phyloP scores from a whole-genome alignment of 192 early-diverging fungal species.

The Podila epigama region DNA sequence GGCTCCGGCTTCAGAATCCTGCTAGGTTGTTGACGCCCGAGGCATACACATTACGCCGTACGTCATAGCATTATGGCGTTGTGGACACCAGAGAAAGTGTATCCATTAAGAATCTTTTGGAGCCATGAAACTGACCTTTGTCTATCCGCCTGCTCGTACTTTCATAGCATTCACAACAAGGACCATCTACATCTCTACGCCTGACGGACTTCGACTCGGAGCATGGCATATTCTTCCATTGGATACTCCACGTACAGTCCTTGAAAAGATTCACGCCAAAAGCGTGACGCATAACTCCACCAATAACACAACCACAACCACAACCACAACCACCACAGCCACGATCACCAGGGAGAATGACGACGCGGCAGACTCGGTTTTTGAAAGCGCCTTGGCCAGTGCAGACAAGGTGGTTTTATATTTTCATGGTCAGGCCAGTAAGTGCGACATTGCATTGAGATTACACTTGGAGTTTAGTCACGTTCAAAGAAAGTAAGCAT shows the following conservation, averaged over 20 bases:
- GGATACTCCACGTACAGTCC: background rate
- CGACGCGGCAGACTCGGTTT: conserved; percentile 15
- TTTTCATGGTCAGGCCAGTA: conserved; percentile 51
- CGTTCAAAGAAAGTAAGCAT: too few relatives aligned
- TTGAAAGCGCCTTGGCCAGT: conserved; percentile 17
- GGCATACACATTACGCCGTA: conserved; percentile 34
- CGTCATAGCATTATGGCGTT: background rate
- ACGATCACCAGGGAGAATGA: background rate
- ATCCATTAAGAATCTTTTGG: background rate
- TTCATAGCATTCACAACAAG: conserved; percentile 39
- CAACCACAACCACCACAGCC: background rate
- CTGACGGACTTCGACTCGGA: conserved; percentile 33
- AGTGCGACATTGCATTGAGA: too few relatives aligned
- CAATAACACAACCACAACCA: background rate
- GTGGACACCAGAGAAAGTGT: background rate
- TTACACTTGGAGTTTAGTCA: too few relatives aligned
- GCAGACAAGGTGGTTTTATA: conserved; percentile 39
- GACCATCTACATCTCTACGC: conserved; percentile 27
- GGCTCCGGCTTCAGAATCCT: conserved; percentile 37
- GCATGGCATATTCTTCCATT: conserved; percentile 28
- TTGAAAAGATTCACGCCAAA: conserved; percentile 18
- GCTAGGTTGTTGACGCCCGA: conserved; percentile 33
- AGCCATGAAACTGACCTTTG: background rate
- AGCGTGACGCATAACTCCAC: background rate
- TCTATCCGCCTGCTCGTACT: background rate